Percentiles rank a stretch among this genome's conserved stretches.
Conservation (phyloP, 352 stramenopile genomes). For the Globisporangium splendens region DNA sequence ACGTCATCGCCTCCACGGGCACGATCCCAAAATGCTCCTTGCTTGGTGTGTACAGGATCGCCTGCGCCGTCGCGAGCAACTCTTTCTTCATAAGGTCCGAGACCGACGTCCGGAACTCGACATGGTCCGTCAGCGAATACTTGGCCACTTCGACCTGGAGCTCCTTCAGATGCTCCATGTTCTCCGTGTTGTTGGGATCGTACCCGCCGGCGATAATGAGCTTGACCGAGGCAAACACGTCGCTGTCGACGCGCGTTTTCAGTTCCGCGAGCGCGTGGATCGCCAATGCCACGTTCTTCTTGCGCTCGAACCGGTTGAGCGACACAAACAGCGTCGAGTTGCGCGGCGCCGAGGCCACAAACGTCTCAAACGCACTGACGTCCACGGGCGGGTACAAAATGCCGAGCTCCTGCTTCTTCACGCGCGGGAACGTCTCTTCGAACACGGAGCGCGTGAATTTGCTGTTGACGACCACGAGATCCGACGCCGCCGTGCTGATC, state of each 20-base stretch:
- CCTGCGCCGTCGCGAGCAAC: slow-evolving; percentile 81
- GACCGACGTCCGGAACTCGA: slow-evolving; percentile 89
- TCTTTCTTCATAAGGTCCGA: slow-evolving; percentile 84
- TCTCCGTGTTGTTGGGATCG: slow-evolving; percentile 94
- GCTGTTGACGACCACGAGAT: slow-evolving; percentile 96
- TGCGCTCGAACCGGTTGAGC: slow-evolving; percentile 98
- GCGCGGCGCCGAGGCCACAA: slow-evolving; percentile 26
- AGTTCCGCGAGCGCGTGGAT: slow-evolving; percentile 78
- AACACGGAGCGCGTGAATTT: slow-evolving; percentile 94
- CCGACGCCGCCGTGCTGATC: slow-evolving; percentile 89
- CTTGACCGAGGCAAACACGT: slow-evolving; percentile 50
- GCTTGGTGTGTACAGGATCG: slow-evolving; percentile 95
- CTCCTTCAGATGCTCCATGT: slow-evolving; percentile 93
- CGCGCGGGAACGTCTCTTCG: slow-evolving; percentile 76
- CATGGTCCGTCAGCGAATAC: slow-evolving; percentile 44
- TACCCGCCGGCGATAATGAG: slow-evolving; percentile 96
- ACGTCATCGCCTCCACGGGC: slow-evolving; percentile 97
- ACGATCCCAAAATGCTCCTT: slow-evolving; percentile 99
- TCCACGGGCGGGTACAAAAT: slow-evolving; percentile 95
- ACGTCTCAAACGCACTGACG: slow-evolving; percentile 58
- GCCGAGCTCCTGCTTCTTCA: slow-evolving; percentile 55
- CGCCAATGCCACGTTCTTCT: slow-evolving; percentile 95
- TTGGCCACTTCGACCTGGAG: slow-evolving; percentile 75
- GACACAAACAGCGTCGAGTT: slow-evolving; percentile 88
- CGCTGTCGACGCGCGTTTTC: slow-evolving; percentile 27